These are phyloP conservation scores for Saxophila tyrrhenica DNA, from an alignment of 495 filamentous ascomycete genomes.

Conservation along the genomic window DNA sequence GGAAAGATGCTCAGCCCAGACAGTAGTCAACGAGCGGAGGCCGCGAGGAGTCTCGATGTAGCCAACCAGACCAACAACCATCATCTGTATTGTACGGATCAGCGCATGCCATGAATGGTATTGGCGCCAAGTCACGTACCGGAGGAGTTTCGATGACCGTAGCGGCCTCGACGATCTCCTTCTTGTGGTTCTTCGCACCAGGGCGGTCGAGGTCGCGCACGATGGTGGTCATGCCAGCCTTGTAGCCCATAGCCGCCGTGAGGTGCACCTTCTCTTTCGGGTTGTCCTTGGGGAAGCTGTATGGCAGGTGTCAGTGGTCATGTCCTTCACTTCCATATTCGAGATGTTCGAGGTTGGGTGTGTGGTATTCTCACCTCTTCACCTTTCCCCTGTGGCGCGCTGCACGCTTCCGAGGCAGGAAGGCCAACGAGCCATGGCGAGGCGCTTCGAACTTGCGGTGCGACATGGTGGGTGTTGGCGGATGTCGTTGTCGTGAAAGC, in stretches of 20 bases:
- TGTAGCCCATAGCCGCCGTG: conserved; percentile 98
- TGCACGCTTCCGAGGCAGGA: conserved; percentile 93
- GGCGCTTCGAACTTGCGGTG: conserved; percentile 54
- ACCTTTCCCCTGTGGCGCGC: conserved; percentile 95
- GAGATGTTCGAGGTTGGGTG: background rate
- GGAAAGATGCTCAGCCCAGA: conserved; percentile 98
- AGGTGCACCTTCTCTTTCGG: conserved; percentile 98
- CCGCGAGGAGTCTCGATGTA: conserved; percentile 99
- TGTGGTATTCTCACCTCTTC: conserved; percentile 61
- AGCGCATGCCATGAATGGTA: conserved; percentile 29
- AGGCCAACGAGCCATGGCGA: conserved; percentile 96
- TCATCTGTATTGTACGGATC: conserved; percentile 63
- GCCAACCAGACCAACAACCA: conserved; percentile 97
- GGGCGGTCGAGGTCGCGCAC: conserved; percentile 99
- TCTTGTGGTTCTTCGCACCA: conserved; percentile 99
- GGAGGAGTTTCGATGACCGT: conserved; percentile 99
- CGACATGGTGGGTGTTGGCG: background rate
- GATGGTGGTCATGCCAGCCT: conserved; percentile 99
- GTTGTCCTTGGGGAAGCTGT: conserved; percentile 99
- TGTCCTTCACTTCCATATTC: background rate
- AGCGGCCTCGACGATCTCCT: conserved; percentile 98
- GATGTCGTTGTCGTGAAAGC: conserved; percentile 1
- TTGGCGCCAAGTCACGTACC: conserved; percentile 48
- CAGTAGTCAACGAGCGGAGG: conserved; percentile 96
- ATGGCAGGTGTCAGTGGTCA: background rate